Conservation (phyloP, 805 yeast species). For the Kazachstania psychrophila region DNA sequence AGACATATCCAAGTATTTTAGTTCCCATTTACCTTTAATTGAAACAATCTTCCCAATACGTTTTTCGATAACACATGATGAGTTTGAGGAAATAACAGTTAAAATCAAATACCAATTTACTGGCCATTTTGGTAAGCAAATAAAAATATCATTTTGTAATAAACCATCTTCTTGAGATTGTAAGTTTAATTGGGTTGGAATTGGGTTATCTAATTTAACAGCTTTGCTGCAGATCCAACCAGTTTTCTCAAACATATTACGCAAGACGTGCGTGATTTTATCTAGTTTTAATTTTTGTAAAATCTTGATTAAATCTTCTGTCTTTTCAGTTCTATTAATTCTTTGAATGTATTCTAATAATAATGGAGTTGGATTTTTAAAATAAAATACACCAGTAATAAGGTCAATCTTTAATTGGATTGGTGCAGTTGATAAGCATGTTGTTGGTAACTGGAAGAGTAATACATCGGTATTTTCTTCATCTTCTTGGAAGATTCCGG, state of each 20-base stretch:
- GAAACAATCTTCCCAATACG: conserved; percentile 29
- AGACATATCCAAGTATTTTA: conserved; percentile 23
- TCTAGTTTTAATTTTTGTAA: conserved; percentile 26
- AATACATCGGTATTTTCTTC: conserved; percentile 25
- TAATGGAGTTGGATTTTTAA: conserved; percentile 26
- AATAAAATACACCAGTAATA: conserved; percentile 27
- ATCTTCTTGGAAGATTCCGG: conserved; percentile 25
- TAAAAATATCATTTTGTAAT: conserved; percentile 24
- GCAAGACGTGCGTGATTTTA: conserved; percentile 23
- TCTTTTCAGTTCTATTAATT: conserved; percentile 23
- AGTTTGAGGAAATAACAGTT: conserved; percentile 26
- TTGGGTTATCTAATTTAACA: conserved; percentile 17
- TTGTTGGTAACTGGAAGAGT: conserved; percentile 28
- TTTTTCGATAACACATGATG: conserved; percentile 27
- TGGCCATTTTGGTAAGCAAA: conserved; percentile 30
- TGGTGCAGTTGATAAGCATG: conserved; percentile 26
- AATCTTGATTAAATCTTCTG: conserved; percentile 20
- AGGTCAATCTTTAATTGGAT: conserved; percentile 28
- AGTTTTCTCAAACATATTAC: conserved; percentile 30
- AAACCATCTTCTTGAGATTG: conserved; percentile 5
- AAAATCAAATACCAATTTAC: conserved; percentile 29
- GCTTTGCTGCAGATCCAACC: conserved; percentile 29
- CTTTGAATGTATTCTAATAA: conserved; percentile 21
- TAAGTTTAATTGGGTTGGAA: conserved; percentile 12
- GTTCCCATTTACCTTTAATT: conserved; percentile 26